These are phyloP conservation scores for Fusarium sp. DNA, from an alignment of 2,329 filamentous ascomycete genomes.

Conservation along the genomic window DNA sequence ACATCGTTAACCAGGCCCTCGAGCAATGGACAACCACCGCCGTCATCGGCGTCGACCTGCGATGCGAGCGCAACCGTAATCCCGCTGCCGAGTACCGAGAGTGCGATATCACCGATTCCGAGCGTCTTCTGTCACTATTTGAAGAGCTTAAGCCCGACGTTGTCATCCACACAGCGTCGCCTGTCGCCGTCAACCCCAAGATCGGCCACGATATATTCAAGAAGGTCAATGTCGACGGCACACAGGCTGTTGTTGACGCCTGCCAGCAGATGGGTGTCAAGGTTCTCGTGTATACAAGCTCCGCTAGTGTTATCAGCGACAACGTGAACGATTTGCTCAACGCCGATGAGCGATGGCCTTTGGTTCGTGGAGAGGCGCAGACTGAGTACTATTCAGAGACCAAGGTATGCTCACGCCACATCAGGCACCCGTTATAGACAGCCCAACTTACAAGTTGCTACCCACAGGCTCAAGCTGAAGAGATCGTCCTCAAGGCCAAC, in stretches of 20 bases:
- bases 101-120: conserved; percentile 80
- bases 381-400: conserved; percentile 90
- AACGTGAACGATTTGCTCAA: conserved; percentile 83
- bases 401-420: conserved; percentile 69
- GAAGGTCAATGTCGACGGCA: conserved; percentile 91
- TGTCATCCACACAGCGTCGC: conserved; percentile 91
- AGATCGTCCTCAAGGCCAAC: conserved; percentile 83
- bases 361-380: conserved; percentile 78
- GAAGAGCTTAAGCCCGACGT: conserved; percentile 78
- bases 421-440: not conserved
- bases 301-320: conserved; percentile 87
- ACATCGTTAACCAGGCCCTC: conserved; percentile 81
- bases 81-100: conserved; percentile 74
- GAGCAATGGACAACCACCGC: conserved; percentile 63
- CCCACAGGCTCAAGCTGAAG: conserved; percentile 80
- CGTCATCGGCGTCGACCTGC: conserved; percentile 80
- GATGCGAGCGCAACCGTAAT: conserved; percentile 77
- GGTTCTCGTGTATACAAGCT: conserved; percentile 91
- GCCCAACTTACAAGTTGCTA: not conserved
- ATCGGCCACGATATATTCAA: conserved; percentile 74
- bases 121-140: conserved; percentile 73
- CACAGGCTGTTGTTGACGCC: conserved; percentile 80
- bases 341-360: conserved; percentile 85
- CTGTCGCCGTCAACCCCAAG: conserved; percentile 68
- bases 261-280: conserved; percentile 78